Evolutionary conservation across 805 yeast genomes (phyloP).

Genomic region (Ogataea degrootiae): DNA sequence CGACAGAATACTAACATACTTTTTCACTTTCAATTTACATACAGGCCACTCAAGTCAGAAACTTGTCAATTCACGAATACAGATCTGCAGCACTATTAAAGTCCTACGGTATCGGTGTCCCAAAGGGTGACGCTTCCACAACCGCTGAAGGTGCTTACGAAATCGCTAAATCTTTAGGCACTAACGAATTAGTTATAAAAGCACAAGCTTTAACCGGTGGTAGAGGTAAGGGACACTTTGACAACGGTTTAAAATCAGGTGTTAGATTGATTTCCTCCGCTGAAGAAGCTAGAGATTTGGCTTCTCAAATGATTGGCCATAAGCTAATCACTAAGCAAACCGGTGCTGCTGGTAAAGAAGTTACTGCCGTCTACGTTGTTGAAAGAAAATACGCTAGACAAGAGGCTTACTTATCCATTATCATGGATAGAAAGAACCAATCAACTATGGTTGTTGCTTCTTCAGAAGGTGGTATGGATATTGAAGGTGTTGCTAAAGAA

Average conservation of each 20-base stretch:
- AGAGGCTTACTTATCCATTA: conserved; percentile 92
- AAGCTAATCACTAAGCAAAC: conserved; percentile 97
- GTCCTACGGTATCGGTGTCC: conserved; percentile 82
- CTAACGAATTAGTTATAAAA: conserved; percentile 86
- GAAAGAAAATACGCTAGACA: conserved; percentile 91
- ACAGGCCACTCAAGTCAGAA: conserved; percentile 42
- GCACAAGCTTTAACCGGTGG: conserved; percentile 99
- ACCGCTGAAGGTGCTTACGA: conserved; percentile 85
- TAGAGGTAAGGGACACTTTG: conserved; percentile 98
- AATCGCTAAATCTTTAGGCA: conserved; percentile 69
- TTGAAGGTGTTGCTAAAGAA: conserved; percentile 94
- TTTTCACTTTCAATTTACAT: neutral
- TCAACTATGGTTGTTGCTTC: conserved; percentile 93
- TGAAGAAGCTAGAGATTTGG: conserved; percentile 80
- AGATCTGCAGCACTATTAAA: conserved; percentile 87
- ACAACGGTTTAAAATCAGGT: conserved; percentile 94
- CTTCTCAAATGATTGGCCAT: conserved; percentile 86
- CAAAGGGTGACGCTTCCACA: conserved; percentile 85
- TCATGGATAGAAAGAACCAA: conserved; percentile 90
- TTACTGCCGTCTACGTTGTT: conserved; percentile 92
- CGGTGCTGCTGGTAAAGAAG: conserved; percentile 95
- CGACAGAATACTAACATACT: neutral
- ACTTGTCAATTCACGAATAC: conserved; percentile 89
- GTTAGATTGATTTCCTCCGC: conserved; percentile 84
- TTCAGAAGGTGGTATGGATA: conserved; percentile 99